Evolutionary conservation across 169 alveolate genomes (phyloP), one percentile per base, ranked within the genome.

Genomic region (Pseudocohnilembus persalinus): DNA sequence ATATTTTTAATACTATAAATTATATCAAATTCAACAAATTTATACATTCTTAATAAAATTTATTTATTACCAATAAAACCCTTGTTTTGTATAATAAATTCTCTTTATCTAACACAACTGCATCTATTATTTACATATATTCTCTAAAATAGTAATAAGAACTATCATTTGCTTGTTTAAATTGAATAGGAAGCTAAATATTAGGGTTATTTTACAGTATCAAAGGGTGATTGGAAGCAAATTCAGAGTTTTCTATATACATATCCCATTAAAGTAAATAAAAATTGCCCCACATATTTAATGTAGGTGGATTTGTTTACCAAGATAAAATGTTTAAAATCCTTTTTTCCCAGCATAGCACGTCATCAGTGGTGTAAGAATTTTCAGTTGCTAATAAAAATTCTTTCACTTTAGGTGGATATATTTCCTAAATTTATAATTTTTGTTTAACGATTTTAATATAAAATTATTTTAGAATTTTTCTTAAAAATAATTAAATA

Each of bases 261-360:
- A 75, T 72, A 81, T 93, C 96, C 96, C 96, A 93, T 88, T 88
- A 68, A 80, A 77, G 82, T 86, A 91, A 86, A 28, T 82, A 81
- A 92, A 91, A 93, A 34, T 90, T 89, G 1, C 88, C 75, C 92
- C 93, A 93, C 33, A 82, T 68, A 73, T 83, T 76, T 28, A 86
- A 63, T 15, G 93, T 93, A 27, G 90, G 87, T 4, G 94, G 90
- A 76, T 85, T 77, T 24, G 85, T 29, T 49, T 29, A 65, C 74
- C 83, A 91, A 31, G 79, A 32, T 26, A 91, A 74, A 20, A 30
- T 31, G 75, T 76, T 76, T 63, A 77, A 83, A 33, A 91, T 73
- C 68, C 35, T 73, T 77, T 81, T 68, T 78, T 93, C 96, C 88
- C 84, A 87, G 25, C 78, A 76, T 15, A 81, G 31, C 1, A 93